phyloP scores from a whole-genome alignment of 768 basidiomycete genomes.

The Vararia minispora region DNA sequence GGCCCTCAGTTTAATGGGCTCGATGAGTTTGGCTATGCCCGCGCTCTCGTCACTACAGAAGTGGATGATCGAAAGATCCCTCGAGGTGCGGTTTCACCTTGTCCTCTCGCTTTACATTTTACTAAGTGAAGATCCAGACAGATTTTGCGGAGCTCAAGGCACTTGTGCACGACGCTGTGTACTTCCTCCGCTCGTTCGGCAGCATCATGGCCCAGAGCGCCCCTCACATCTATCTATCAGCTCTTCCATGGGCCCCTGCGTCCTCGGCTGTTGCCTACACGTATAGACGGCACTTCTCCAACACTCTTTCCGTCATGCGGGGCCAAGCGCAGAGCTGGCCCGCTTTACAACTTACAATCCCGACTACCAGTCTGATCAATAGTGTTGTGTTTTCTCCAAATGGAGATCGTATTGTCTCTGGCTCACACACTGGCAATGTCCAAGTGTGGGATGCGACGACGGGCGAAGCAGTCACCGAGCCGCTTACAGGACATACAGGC shows the following conservation, averaged over 20 bases:
- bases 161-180: background rate
- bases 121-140: background rate
- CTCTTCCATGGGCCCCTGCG: background rate
- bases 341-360: too few relatives aligned
- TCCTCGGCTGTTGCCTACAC: background rate
- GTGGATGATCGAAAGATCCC: too few relatives aligned
- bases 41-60: background rate
- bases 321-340: background rate
- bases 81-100: background rate
- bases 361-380: background rate
- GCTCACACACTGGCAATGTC: background rate
- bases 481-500: constrained; percentile 1
- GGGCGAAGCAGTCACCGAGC: background rate
- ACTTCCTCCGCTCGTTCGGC: background rate
- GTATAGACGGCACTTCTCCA: background rate
- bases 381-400: constrained; percentile 2
- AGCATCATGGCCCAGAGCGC: background rate
- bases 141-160: background rate
- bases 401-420: constrained; percentile 17
- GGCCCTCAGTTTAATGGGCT: background rate
- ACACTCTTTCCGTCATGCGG: background rate
- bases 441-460: constrained; percentile 1
- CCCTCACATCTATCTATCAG: too few relatives aligned
- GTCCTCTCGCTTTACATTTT: too few relatives aligned
- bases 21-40: background rate